Evolutionary conservation across 352 stramenopile genomes (phyloP).

Genomic region (Phytophthora ohioensis): DNA sequence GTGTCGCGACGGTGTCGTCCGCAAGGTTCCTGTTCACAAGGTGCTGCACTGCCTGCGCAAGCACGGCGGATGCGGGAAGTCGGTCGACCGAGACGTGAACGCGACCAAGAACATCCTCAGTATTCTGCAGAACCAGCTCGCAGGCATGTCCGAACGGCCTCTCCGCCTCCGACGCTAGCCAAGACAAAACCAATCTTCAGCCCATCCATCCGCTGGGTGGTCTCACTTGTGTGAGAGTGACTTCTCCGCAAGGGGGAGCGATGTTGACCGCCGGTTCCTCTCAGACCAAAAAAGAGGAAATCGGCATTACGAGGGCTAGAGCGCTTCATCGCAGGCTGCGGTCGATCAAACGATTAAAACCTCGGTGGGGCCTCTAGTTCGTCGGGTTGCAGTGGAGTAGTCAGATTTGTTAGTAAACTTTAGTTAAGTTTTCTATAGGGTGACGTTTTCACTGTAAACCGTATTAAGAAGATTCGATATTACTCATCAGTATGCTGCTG

Average conservation of each 20-base stretch:
- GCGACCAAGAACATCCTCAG: background rate
- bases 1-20: slow-evolving; percentile 3
- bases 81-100: slow-evolving; percentile 1
- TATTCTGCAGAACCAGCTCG: background rate
- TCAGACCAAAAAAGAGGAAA: background rate
- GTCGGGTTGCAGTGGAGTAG: too few relatives aligned
- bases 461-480: too few relatives aligned
- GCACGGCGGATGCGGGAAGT: slow-evolving; percentile 10
- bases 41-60: slow-evolving; percentile 13
- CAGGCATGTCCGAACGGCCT: background rate
- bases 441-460: too few relatives aligned
- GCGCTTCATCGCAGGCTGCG: too few relatives aligned
- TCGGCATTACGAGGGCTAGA: background rate
- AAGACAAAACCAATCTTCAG: background rate
- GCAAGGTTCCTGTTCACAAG: slow-evolving; percentile 11
- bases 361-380: too few relatives aligned
- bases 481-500: too few relatives aligned
- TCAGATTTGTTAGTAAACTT: too few relatives aligned
- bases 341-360: too few relatives aligned
- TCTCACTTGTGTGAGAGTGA: background rate
- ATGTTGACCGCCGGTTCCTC: background rate
- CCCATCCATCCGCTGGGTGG: background rate
- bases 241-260: background rate
- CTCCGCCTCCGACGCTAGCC: background rate
- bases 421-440: too few relatives aligned